Base-by-base conservation (phyloP, 2,329 filamentous ascomycete genomes). In the Sarocladium brachiariae region DNA sequence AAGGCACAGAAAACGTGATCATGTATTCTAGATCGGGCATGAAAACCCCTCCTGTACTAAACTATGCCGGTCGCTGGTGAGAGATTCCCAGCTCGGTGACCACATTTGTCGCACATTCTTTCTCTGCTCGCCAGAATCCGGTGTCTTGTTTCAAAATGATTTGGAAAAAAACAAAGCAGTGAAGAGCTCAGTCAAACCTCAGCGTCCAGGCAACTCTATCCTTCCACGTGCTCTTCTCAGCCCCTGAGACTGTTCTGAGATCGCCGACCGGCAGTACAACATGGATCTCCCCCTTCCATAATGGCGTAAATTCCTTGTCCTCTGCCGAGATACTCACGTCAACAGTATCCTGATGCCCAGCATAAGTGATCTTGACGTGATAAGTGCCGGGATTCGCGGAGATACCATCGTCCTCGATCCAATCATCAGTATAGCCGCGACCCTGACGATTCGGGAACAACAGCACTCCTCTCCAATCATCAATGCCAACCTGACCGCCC, bases 401-500 rank as follows among this genome's bases (percentile, higher is more conserved):
- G 5, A 47, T 47, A 14, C 43, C 43, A 16, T 47, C 43, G 16
- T 47, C 43, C 25, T 47, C 43, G 5, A 47, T 47, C 43, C 43
- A 47, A 23, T 31, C 16, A 21, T 47, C 43, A 21, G 16, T 19
- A 14, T 47, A 47, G 5, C 10, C 21, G 16, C 16, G 5, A 7
- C 43, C 43, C 6, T 33, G 19, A 3, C 11, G 10, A 33, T 25
- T 25, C 7, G 43, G 43, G 43, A 47, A 47, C 13, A 47, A 25
- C 43, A 47, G 43, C 9, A 47, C 43, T 6, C 43, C 43, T 47
- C 43, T 30, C 43, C 43, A 47, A 16, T 47, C 43, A 33, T 47
- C 43, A 21, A 47, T 4, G 25, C 43, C 43, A 16, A 47, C 43
- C 19, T 47, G 43, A 3, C 43, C 43, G 10, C 43, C 43, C 25